Evolutionary conservation across 2,329 filamentous ascomycete genomes (phyloP).

Genomic region (Microcyclospora pomicola): DNA sequence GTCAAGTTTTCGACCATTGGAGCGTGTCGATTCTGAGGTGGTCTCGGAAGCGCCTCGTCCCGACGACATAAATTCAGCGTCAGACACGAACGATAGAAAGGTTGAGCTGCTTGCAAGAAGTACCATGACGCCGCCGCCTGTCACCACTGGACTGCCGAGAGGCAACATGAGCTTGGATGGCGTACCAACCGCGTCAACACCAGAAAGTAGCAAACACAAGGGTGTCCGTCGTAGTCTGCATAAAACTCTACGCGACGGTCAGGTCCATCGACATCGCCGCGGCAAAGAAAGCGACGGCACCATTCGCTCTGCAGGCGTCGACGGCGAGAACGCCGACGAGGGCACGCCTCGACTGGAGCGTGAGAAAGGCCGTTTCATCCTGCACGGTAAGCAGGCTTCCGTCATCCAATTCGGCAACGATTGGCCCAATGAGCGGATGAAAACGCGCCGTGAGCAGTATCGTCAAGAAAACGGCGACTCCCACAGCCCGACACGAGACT

Average conservation of each 20-base stretch:
- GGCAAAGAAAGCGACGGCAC: conserved; percentile 59
- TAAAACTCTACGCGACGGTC: conserved; percentile 64
- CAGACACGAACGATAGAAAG: conserved; percentile 12
- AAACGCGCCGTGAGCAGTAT: conserved; percentile 17
- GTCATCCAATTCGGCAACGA: conserved; percentile 95
- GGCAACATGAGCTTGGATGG: conserved; percentile 9
- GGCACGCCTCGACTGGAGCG: conserved; percentile 57
- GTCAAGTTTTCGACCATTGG: conserved; percentile 14
- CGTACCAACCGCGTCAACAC: conserved; percentile 6
- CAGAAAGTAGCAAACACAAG: conserved; percentile 16
- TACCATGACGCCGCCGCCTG: conserved; percentile 2
- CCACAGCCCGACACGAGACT: neutral
- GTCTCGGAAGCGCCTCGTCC: conserved; percentile 9
- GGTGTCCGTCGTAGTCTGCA: conserved; percentile 78
- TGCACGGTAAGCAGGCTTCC: conserved; percentile 95
- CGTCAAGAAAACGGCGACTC: no score
- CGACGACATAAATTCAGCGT: conserved; percentile 7
- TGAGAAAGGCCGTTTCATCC: conserved; percentile 77
- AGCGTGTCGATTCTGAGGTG: conserved; percentile 11
- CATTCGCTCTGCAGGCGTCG: conserved; percentile 20
- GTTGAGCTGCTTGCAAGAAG: conserved; percentile 12
- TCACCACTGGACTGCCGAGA: neutral
- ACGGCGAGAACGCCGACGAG: conserved; percentile 13
- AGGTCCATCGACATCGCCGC: conserved; percentile 57
- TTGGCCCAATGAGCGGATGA: conserved; percentile 47